These are phyloP conservation scores for Pilaira anomala DNA, from an alignment of 192 early-diverging fungal genomes.

Conservation along the genomic window DNA sequence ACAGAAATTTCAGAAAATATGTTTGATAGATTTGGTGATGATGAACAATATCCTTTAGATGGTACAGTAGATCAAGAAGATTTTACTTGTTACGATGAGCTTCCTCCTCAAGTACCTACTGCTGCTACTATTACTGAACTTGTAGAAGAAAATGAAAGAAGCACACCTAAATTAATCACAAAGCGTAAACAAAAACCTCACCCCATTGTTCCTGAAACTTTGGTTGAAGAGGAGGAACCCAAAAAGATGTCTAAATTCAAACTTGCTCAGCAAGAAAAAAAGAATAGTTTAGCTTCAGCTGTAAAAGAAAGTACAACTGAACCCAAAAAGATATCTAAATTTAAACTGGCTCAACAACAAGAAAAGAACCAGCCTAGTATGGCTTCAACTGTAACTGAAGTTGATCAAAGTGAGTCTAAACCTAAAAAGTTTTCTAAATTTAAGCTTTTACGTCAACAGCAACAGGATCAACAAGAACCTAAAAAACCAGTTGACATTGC, in stretches of 20 bases:
- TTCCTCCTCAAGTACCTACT: not conserved
- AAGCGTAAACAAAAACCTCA: not conserved
- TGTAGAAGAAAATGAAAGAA: constrained; percentile 7
- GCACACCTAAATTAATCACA: constrained; percentile 2
- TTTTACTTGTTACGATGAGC: constrained; percentile 24
- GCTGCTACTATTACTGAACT: not conserved
- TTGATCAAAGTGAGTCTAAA: constrained; percentile 13
- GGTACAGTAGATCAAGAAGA: constrained; percentile 31
- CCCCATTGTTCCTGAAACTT: not conserved
- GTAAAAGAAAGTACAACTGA: constrained; percentile 2
- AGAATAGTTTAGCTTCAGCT: too few relatives aligned
- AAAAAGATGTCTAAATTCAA: constrained; percentile 17
- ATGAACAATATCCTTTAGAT: constrained; percentile 42
- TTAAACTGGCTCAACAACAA: constrained; percentile 26
- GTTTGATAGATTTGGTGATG: constrained; percentile 39
- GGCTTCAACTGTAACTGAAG: too few relatives aligned
- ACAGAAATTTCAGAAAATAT: constrained; percentile 31
- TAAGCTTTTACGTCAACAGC: constrained; percentile 26
- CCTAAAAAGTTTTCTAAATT: constrained; percentile 23
- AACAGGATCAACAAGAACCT: not conserved
- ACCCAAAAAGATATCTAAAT: constrained; percentile 23
- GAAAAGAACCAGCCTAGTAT: not conserved
- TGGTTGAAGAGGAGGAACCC: not conserved
- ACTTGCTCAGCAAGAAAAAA: not conserved
- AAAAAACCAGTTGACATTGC: not conserved